A percentile compares a stretch with the other conserved stretches of the same genome.
These are phyloP conservation scores for Escovopsis weberi DNA, from an alignment of 2,329 filamentous ascomycete genomes.

Conservation along the genomic window DNA sequence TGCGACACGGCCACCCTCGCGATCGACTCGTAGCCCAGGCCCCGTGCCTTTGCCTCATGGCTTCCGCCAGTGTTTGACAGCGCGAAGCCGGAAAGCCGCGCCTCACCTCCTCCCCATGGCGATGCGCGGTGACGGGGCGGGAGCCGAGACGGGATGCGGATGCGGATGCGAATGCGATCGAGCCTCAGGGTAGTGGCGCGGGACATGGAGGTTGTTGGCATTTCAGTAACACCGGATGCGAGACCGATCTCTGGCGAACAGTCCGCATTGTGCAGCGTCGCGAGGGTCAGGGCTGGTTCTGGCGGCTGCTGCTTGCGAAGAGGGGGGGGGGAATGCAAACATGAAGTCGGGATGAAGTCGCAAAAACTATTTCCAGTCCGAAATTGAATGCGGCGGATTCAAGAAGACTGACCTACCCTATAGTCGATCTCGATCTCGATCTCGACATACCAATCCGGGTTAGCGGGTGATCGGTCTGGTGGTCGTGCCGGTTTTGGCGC, in stretches of 20 bases:
- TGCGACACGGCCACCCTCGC: too few species aligned
- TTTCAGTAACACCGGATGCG: constrained; percentile 5
- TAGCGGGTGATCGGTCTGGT: too few species aligned
- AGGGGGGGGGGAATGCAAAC: not conserved
- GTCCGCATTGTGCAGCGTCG: constrained; percentile 5
- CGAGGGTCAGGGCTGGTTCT: not conserved
- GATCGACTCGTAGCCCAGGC: too few species aligned
- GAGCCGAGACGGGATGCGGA: not conserved
- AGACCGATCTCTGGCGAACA: constrained; percentile 2
- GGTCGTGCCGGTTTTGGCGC: too few species aligned
- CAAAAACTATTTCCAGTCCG: not conserved
- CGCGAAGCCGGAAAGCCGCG: not conserved
- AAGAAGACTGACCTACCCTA: too few species aligned
- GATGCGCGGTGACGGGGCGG: not conserved
- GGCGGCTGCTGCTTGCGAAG: not conserved
- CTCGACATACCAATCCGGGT: too few species aligned
- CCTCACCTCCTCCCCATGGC: not conserved
- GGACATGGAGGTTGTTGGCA: constrained; percentile 9
- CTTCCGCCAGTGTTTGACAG: not conserved
- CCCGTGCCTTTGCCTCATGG: not conserved
- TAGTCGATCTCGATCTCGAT: too few species aligned
- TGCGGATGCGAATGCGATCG: not conserved
- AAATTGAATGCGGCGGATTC: not conserved
- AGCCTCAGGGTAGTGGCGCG: constrained; percentile 13
- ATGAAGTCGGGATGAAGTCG: too few species aligned